Conservation (phyloP, 208 protist genomes). For the Kentomonas sorsogonicus region DNA sequence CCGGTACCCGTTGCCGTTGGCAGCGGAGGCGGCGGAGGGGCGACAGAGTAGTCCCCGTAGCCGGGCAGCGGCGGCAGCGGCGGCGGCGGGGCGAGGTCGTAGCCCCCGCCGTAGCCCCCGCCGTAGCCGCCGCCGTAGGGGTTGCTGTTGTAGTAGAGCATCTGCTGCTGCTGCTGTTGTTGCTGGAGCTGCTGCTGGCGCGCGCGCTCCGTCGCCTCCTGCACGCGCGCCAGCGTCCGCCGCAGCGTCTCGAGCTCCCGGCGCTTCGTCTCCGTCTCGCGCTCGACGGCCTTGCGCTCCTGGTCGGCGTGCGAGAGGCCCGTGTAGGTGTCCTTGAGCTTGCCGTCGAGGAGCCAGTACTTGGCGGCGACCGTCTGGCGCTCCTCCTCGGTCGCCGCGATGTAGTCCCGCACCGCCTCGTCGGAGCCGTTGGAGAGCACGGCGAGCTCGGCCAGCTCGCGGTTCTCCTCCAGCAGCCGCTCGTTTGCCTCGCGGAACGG, state of each 20-base stretch:
- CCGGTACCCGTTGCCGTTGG: neutral
- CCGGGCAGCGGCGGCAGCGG: neutral
- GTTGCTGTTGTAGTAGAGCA: slow-evolving; percentile 11
- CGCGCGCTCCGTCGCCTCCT: slow-evolving; percentile 34
- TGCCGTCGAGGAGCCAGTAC: slow-evolving; percentile 33
- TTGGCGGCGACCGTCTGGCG: slow-evolving; percentile 29
- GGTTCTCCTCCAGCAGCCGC: slow-evolving; percentile 54
- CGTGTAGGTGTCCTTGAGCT: slow-evolving; percentile 30
- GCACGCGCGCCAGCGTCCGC: slow-evolving; percentile 31
- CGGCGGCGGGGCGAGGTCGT: neutral
- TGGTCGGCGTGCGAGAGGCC: slow-evolving; percentile 22
- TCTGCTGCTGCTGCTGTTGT: too few species aligned
- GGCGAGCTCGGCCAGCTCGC: slow-evolving; percentile 53
- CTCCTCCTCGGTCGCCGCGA: slow-evolving; percentile 21
- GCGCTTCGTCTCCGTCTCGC: slow-evolving; percentile 25
- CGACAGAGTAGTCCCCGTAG: neutral
- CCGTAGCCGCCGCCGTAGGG: slow-evolving; percentile 3
- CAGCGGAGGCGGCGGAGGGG: neutral
- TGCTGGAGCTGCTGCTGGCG: slow-evolving; percentile 18
- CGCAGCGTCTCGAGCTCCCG: slow-evolving; percentile 32
- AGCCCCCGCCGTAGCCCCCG: neutral
- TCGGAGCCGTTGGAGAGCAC: slow-evolving; percentile 57
- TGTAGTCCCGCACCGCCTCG: slow-evolving; percentile 27
- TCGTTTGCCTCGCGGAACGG: slow-evolving; percentile 60
- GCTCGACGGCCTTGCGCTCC: slow-evolving; percentile 30